Evolutionary conservation across 805 yeast genomes (phyloP), one percentile per base, ranked within the genome.

Genomic region (Citeromyces nyonsensis): DNA sequence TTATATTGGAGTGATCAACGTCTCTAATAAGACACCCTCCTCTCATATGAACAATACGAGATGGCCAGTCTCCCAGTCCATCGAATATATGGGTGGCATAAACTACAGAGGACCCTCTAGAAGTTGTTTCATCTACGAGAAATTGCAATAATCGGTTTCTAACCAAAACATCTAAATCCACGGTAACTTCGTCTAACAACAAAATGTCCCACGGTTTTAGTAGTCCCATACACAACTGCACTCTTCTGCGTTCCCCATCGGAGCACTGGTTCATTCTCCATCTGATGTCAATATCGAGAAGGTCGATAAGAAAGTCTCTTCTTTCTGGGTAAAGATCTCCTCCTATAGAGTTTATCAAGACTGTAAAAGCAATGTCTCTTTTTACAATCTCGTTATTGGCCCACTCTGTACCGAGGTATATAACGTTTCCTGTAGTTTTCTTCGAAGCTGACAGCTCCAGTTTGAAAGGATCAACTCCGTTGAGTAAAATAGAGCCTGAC

Each of bases 11-110:
- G 36, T 52, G 52, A 9, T 42, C 33, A n/a, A 59, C 40, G 33
- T 57, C 59, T 36, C 61, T 58, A 14, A 55, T 49, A 20, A 57
- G 63, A 15, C 53, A 49, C 2, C 97, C 96, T 33, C 70, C 66
- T 42, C 68, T 73, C 40, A 91, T 58, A 52, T 91, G 98, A 10
- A 76, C 63, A 6, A 91, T 60, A 33, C 79, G 62, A 26, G 93
- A 80, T 20, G 96, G 94, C 95, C 97, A 91, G 30, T 65, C 62
- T 10, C 83, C 84, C 36, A 91, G 65, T 0, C 98, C 98, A 46
- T 91, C 98, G 52, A 91, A 91, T 31, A 91, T 91, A 47, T 91
- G 98, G 0, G 98, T 91, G 3, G 97, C 91, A 49, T 91, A 91
- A 4, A 88, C 73, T 25, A 91, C 82, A 31, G 85, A 73, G 38